phyloP scores from a whole-genome alignment of 1,284 basidiomycete species.

The Rhodofomes roseus region DNA sequence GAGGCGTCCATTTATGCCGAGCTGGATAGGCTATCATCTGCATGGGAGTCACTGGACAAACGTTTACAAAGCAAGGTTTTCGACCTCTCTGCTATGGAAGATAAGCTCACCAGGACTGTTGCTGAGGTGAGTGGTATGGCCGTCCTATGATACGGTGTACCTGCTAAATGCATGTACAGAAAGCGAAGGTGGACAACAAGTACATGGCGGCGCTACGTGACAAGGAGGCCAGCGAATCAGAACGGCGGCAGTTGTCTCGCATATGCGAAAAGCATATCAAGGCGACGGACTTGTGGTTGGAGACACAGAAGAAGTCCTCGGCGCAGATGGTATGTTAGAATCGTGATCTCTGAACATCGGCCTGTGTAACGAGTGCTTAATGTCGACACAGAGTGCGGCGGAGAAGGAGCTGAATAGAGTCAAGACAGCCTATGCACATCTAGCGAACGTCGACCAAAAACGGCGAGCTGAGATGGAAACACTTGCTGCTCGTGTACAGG shows the following conservation, averaged over 20 bases:
- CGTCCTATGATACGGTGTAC: not conserved
- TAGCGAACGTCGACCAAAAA: not conserved
- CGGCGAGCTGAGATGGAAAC: not conserved
- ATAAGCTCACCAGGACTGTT: slow-evolving; percentile 59
- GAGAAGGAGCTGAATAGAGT: not conserved
- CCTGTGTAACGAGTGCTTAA: not conserved
- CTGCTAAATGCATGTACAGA: slow-evolving; percentile 36
- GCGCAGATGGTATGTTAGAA: slow-evolving; percentile 8
- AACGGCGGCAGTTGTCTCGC: slow-evolving; percentile 66
- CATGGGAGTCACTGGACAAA: slow-evolving; percentile 85
- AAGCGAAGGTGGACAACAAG: slow-evolving; percentile 94
- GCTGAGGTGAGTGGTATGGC: slow-evolving; percentile 54
- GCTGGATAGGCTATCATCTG: slow-evolving; percentile 80
- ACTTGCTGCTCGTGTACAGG: not conserved
- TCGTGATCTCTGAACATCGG: not conserved
- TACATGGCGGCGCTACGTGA: slow-evolving; percentile 89
- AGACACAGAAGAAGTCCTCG: slow-evolving; percentile 50
- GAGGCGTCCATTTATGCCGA: slow-evolving; percentile 83
- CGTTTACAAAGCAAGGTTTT: slow-evolving; percentile 85
- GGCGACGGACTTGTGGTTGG: slow-evolving; percentile 67
- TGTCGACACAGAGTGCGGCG: not conserved
- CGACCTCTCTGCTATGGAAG: slow-evolving; percentile 76
- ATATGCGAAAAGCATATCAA: slow-evolving; percentile 78
- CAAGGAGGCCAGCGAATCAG: slow-evolving; percentile 79
- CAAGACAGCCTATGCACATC: not conserved